A percentile compares a stretch with the other conserved stretches of the same genome.
Evolutionary conservation across 2,329 filamentous ascomycete species (phyloP).

Genomic region (Trichoderma asperellum): DNA sequence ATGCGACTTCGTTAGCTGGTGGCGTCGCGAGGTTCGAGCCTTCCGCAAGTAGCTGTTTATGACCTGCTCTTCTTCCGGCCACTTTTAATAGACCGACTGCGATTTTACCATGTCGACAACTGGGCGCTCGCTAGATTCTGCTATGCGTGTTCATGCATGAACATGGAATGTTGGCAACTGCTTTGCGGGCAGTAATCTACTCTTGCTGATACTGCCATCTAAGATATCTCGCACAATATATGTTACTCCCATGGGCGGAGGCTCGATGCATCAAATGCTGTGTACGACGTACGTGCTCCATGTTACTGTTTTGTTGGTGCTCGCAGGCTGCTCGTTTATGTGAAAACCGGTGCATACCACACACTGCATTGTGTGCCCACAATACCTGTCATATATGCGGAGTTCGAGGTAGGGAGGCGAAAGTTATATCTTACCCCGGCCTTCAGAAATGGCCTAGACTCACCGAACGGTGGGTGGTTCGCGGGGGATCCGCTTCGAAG

Average conservation of each 20-base stretch:
- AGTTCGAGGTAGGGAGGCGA: constrained; percentile 14
- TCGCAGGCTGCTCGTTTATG: background rate
- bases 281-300: background rate
- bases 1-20: constrained; percentile 79
- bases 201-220: background rate
- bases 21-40: constrained; percentile 66
- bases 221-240: constrained; percentile 3
- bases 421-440: constrained; percentile 11
- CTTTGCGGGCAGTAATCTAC: background rate
- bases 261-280: background rate
- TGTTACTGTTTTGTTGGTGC: background rate
- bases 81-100: background rate
- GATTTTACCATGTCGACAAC: background rate
- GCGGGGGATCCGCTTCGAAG: constrained; percentile 23
- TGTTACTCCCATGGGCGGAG: background rate
- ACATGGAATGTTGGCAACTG: background rate
- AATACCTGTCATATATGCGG: constrained; percentile 14
- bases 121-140: background rate
- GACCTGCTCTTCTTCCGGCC: background rate
- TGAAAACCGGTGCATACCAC: background rate
- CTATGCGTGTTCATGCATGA: background rate
- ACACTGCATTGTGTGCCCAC: background rate
- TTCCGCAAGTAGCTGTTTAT: constrained; percentile 54
- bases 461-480: constrained; percentile 27
- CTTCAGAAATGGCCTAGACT: constrained; percentile 1